Evolutionary conservation across 768 basidiomycete genomes (phyloP).

Genomic region (Calocera viscosa): DNA sequence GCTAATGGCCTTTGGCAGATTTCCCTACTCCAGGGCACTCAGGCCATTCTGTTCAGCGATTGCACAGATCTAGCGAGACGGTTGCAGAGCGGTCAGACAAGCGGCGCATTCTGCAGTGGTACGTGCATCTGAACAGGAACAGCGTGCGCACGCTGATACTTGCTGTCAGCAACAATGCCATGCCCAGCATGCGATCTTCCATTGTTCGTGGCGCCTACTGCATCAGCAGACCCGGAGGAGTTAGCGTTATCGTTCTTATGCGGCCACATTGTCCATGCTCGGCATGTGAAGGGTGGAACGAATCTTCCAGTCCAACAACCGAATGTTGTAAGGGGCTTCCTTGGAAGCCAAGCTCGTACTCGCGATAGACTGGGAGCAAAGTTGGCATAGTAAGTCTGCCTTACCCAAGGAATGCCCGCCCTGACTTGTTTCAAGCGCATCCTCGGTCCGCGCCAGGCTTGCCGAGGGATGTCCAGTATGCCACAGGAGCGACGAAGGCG

Average conservation of each 20-base stretch:
- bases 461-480: slow-evolving; percentile 69
- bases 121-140: slow-evolving; percentile 22
- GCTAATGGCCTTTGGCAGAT: slow-evolving; percentile 34
- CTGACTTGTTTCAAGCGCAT: slow-evolving; percentile 38
- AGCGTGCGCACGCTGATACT: not conserved
- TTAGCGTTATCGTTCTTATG: slow-evolving; percentile 72
- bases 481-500: slow-evolving; percentile 44
- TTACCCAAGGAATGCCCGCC: slow-evolving; percentile 12
- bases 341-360: slow-evolving; percentile 37
- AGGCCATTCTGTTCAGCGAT: slow-evolving; percentile 74
- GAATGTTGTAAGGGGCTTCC: slow-evolving; percentile 41
- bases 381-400: slow-evolving; percentile 62
- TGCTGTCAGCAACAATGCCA: slow-evolving; percentile 39
- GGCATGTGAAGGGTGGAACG: slow-evolving; percentile 57
- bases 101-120: slow-evolving; percentile 70
- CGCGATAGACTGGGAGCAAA: slow-evolving; percentile 38
- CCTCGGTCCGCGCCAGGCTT: slow-evolving; percentile 53
- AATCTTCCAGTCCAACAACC: slow-evolving; percentile 45
- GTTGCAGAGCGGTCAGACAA: slow-evolving; percentile 63
- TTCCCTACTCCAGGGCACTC: slow-evolving; percentile 84
- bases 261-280: slow-evolving; percentile 74
- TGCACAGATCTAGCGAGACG: slow-evolving; percentile 54
- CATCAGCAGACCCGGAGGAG: slow-evolving; percentile 33
- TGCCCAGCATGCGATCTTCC: slow-evolving; percentile 59
- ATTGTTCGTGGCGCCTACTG: slow-evolving; percentile 35